These are phyloP conservation scores for Tetrahymena malaccensis DNA, from an alignment of 73 alveolate genomes.

Conservation along the genomic window DNA sequence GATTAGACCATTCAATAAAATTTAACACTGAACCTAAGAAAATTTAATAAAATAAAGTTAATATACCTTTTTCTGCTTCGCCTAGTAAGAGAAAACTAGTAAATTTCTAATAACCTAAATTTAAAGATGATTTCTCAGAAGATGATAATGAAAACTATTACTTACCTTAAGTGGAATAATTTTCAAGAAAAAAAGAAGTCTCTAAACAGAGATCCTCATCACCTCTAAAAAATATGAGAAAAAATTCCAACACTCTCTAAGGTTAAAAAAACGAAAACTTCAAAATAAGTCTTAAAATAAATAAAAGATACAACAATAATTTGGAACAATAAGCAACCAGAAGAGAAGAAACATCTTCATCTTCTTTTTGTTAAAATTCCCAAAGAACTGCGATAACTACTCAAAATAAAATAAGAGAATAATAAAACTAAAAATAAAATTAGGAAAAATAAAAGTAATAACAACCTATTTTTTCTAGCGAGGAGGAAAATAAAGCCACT, in stretches of 20 bases:
- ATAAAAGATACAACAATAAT: not conserved
- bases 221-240: not conserved
- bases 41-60: not conserved
- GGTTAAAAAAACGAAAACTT: too few species aligned
- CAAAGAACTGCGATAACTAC: not conserved
- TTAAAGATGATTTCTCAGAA: not conserved
- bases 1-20: not conserved
- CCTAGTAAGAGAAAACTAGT: not conserved
- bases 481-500: not conserved
- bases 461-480: not conserved
- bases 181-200: not conserved
- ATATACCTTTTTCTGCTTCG: not conserved
- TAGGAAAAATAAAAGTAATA: not conserved
- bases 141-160: not conserved
- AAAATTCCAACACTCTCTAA: not conserved
- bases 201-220: not conserved
- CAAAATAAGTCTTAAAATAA: too few species aligned
- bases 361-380: not conserved
- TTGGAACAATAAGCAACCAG: not conserved
- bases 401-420: not conserved
- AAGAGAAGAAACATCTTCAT: not conserved
- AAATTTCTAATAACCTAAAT: not conserved
- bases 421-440: not conserved
- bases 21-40: not conserved
- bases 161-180: not conserved